phyloP scores from a whole-genome alignment of 352 stramenopile species.

The Globisporangium abappressorium region DNA sequence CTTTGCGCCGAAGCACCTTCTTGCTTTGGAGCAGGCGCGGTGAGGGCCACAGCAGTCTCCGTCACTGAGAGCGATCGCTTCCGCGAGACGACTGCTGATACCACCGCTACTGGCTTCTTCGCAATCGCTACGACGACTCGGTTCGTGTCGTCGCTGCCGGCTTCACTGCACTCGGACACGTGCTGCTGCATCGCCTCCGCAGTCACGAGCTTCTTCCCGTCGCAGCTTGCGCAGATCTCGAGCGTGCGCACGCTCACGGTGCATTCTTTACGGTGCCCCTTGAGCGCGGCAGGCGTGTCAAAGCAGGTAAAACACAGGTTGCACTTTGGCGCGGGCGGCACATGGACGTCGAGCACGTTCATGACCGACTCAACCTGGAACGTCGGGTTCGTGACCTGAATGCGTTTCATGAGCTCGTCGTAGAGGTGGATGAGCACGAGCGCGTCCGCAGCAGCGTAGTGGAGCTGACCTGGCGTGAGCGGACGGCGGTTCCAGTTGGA shows the following conservation, averaged over 20 bases:
- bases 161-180: constrained; percentile 28
- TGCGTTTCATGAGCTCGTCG: constrained; percentile 44
- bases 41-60: background rate
- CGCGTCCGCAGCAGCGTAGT: constrained; percentile 72
- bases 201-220: constrained; percentile 45
- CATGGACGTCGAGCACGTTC: constrained; percentile 62
- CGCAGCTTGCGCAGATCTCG: constrained; percentile 41
- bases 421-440: constrained; percentile 72
- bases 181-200: constrained; percentile 42
- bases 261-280: constrained; percentile 49
- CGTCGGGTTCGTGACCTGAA: constrained; percentile 22
- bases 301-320: constrained; percentile 48
- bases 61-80: constrained; percentile 28
- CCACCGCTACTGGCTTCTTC: background rate
- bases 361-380: constrained; percentile 51
- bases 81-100: constrained; percentile 14
- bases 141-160: constrained; percentile 12
- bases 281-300: constrained; percentile 31
- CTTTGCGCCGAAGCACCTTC: background rate
- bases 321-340: constrained; percentile 43
- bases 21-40: background rate
- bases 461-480: constrained; percentile 46
- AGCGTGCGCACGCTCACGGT: constrained; percentile 31
- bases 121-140: constrained; percentile 7
- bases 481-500: constrained; percentile 78